Evolutionary conservation across 2,329 filamentous ascomycete species (phyloP), one percentile per base, ranked within the genome.

Genomic region (Mycosphaerella arachidis): DNA sequence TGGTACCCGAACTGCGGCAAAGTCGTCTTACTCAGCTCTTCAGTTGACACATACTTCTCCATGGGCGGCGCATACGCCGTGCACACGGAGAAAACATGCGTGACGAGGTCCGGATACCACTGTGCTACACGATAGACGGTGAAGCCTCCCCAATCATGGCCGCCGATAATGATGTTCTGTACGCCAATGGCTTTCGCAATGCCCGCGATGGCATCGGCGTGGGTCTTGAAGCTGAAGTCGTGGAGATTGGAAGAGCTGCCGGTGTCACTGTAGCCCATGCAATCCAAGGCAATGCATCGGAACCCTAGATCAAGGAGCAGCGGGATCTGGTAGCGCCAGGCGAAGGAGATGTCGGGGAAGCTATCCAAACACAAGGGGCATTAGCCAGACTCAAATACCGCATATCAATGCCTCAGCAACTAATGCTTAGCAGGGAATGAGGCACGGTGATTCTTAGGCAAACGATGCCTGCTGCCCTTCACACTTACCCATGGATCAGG

Each of bases 251-350:
- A 12, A 20, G 70, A 68, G 13, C 63, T 56, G 52, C 69, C 70
- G 29, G 90, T 94, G 60, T 85, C 83, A 29, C 89, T 90, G 73
- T 94, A 97, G 63, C 93, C 93, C 68, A 96, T 83, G 81, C 92
- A 87, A 75, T 97, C 91, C 0, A 91, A 89, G 10, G 86, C 90
- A 27, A 97, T 85, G 57, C 96, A 91, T 58, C 89, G 85, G 65
- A 93, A 84, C 24, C 88, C 88, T 58, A 91, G 79, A 6, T 86
- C 81, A 35, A 89, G 75, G 24, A 97, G 82, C 67, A 85, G 76
- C 0, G 92, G 92, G 61, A 97, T 89, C 75, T 97, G 92, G 75
- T 90, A 88, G 63, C 92, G 87, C 93, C 93, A 97, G 71, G 89
- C 91, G 71, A 92, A 86, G 16, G 85, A 84, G 20, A 94, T 76